These are phyloP conservation scores for Hydrangea macrophylla DNA, from an alignment of 148 eudicot genomes.

Conservation along the genomic window DNA sequence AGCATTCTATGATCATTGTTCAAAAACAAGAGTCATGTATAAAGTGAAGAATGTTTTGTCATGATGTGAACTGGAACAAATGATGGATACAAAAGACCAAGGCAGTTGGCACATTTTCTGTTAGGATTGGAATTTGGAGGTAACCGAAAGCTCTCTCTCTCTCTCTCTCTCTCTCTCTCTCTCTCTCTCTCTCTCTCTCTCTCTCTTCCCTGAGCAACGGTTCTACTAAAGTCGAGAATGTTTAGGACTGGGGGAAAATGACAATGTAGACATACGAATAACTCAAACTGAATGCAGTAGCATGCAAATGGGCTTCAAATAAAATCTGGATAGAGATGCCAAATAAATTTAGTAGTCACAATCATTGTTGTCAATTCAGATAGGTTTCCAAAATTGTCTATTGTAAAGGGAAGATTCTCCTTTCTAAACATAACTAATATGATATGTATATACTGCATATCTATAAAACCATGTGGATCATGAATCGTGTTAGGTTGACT, in stretches of 20 bases:
- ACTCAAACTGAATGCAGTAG: neutral
- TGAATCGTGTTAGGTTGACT: no score
- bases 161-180: neutral
- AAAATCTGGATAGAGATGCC: neutral
- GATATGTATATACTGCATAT: no score
- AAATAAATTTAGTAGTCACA: neutral
- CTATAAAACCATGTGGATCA: no score
- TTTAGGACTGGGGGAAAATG: neutral
- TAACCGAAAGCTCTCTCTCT: neutral
- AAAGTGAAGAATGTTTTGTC: neutral
- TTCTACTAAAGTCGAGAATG: neutral
- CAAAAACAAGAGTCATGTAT: neutral
- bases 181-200: neutral
- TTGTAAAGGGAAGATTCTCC: no score
- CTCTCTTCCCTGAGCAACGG: neutral
- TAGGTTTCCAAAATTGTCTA: no score
- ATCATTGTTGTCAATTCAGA: no score
- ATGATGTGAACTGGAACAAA: neutral
- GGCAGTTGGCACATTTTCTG: neutral
- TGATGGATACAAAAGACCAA: neutral
- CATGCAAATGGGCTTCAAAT: neutral
- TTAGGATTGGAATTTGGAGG: neutral
- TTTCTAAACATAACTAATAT: no score
- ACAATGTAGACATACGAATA: neutral
- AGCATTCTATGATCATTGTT: neutral